These are phyloP conservation scores for Macrophomina phaseolina DNA, from an alignment of 2,329 filamentous ascomycete genomes.

Conservation along the genomic window DNA sequence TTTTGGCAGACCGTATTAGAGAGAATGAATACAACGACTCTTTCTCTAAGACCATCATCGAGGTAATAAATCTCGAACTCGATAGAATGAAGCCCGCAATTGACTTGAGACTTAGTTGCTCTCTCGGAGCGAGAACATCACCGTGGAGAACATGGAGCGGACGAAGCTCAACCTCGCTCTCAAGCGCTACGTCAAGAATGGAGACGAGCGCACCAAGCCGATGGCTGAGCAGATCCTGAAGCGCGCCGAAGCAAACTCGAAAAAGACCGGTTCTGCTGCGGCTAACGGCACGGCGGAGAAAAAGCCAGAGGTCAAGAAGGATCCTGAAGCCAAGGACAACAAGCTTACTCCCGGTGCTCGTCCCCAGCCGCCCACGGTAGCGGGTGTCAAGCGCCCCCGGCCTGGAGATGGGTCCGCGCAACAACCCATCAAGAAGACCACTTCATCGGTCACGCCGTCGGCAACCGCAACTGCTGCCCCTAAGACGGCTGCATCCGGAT, in stretches of 20 bases:
- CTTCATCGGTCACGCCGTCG: constrained; percentile 2
- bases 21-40: constrained; percentile 52
- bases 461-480: constrained; percentile 17
- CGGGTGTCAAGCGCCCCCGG: constrained; percentile 32
- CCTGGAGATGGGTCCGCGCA: constrained; percentile 27
- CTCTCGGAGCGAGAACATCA: constrained; percentile 66
- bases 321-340: constrained; percentile 12
- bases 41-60: constrained; percentile 50
- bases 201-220: constrained; percentile 67
- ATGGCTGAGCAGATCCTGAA: constrained; percentile 64
- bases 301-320: constrained; percentile 21
- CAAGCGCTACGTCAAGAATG: constrained; percentile 67
- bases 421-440: constrained; percentile 42
- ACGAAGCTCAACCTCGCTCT: constrained; percentile 70
- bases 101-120: constrained; percentile 58
- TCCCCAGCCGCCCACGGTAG: constrained; percentile 23
- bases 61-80: constrained; percentile 38
- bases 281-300: constrained; percentile 28
- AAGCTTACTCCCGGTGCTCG: not conserved
- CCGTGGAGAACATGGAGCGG: constrained; percentile 64
- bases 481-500: constrained; percentile 28
- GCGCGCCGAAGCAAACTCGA: constrained; percentile 48
- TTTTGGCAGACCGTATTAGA: constrained; percentile 55
- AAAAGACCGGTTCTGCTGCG: constrained; percentile 42
- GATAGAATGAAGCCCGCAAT: constrained; percentile 34